Percentiles rank a stretch among this genome's conserved stretches.
Conservation (phyloP, 441 rosid genomes). For the Corymbia calophylla region DNA sequence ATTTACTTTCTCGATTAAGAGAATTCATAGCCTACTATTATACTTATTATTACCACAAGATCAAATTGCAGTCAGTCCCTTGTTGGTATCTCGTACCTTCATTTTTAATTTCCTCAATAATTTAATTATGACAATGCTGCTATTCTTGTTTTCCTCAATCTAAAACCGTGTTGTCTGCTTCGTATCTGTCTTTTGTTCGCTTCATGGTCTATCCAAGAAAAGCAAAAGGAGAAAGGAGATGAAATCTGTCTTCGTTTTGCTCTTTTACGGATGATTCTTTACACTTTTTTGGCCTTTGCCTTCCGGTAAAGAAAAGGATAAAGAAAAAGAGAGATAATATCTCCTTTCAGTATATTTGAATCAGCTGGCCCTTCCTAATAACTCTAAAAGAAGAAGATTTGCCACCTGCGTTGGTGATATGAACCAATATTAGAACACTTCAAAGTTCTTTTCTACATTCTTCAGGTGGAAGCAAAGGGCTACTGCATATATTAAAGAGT, state of each 20-base stretch:
- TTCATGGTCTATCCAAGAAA: background rate
- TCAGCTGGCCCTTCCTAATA: background rate
- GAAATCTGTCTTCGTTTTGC: background rate
- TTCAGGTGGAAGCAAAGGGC: background rate
- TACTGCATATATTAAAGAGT: background rate
- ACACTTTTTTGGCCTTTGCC: background rate
- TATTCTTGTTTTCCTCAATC: background rate
- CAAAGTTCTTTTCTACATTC: background rate
- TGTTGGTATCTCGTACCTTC: background rate
- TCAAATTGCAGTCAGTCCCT: background rate
- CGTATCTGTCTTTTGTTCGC: background rate
- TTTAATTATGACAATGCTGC: background rate
- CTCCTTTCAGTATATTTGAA: background rate
- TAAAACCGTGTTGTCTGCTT: background rate
- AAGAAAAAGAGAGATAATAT: background rate
- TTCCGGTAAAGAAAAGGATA: background rate
- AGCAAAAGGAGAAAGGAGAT: background rate
- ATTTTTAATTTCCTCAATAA: background rate
- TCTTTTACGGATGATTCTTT: background rate
- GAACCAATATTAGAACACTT: background rate
- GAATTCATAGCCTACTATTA: background rate
- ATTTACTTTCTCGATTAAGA: background rate
- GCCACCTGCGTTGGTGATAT: background rate
- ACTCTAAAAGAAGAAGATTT: background rate
- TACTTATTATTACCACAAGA: background rate